Evolutionary conservation across 306 rosid species (phyloP).

Genomic region (Prunus mira): DNA sequence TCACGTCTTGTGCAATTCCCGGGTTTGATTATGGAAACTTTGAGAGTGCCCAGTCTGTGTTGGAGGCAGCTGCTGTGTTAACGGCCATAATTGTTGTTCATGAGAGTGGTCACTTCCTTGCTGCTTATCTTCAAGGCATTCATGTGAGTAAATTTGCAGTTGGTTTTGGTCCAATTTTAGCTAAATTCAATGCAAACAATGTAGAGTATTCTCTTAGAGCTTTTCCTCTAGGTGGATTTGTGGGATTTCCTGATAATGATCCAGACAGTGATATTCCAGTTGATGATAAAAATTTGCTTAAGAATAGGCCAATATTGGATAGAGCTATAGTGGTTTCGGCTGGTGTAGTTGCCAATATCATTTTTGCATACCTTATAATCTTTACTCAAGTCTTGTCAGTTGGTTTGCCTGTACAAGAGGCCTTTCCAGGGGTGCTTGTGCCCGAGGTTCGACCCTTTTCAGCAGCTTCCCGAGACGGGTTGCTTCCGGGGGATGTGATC

Average conservation of each 20-base stretch:
- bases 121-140: slow-evolving; percentile 91
- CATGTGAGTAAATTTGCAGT: slow-evolving; percentile 97
- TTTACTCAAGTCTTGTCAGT: slow-evolving; percentile 80
- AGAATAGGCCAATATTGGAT: slow-evolving; percentile 92
- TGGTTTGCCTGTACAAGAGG: slow-evolving; percentile 93
- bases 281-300: slow-evolving; percentile 80
- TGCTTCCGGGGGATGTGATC: slow-evolving; percentile 83
- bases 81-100: slow-evolving; percentile 92
- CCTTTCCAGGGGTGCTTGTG: slow-evolving; percentile 83
- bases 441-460: slow-evolving; percentile 83
- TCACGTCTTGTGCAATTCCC: slow-evolving; percentile 50
- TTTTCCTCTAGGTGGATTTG: slow-evolving; percentile 96
- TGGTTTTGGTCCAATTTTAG: slow-evolving; percentile 96
- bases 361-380: slow-evolving; percentile 78
- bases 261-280: slow-evolving; percentile 87
- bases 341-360: slow-evolving; percentile 88
- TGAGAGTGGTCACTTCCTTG: slow-evolving; percentile 96
- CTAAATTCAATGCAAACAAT: slow-evolving; percentile 83
- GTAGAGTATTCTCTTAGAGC: slow-evolving; percentile 94
- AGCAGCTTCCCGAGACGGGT: slow-evolving; percentile 88
- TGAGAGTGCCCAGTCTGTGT: slow-evolving; percentile 83
- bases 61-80: slow-evolving; percentile 82
- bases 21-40: slow-evolving; percentile 71
- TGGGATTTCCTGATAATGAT: slow-evolving; percentile 98
- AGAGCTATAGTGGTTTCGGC: slow-evolving; percentile 89